Evolutionary conservation across 139 green algal species (phyloP).

Genomic region (Coelastrella sp.): DNA sequence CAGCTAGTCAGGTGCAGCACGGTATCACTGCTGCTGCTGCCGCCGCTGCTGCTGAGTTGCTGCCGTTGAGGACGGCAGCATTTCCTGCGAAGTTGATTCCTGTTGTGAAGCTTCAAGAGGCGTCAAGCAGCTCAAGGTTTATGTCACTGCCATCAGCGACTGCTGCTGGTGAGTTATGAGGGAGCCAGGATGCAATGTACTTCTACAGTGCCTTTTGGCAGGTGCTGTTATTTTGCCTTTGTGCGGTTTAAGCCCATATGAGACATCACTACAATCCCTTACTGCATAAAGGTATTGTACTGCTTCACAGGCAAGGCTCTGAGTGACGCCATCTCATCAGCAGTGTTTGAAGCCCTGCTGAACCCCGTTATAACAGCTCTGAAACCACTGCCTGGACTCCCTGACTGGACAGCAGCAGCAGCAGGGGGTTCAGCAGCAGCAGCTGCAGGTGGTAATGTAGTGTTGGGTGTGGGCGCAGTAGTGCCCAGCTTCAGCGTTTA

Average conservation of each 20-base stretch:
- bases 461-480: conserved; percentile 30
- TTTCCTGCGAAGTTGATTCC: conserved; percentile 32
- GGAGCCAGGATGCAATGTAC: too few relatives aligned
- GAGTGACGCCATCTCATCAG: conserved; percentile 49
- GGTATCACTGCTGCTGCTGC: conserved; percentile 3
- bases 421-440: conserved; percentile 16
- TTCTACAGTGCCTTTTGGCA: too few relatives aligned
- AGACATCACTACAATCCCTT: too few relatives aligned
- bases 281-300: too few relatives aligned
- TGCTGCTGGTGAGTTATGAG: conserved; percentile 44
- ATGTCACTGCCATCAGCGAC: conserved; percentile 45
- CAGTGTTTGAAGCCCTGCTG: conserved; percentile 75
- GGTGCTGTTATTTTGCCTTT: too few relatives aligned
- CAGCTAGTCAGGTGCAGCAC: not conserved
- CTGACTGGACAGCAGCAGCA: conserved; percentile 57
- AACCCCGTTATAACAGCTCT: conserved; percentile 59
- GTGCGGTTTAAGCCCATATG: too few relatives aligned
- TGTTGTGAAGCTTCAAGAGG: conserved; percentile 54
- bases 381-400: conserved; percentile 48
- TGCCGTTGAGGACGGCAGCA: conserved; percentile 27
- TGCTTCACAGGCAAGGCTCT: conserved; percentile 34
- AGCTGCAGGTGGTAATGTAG: not conserved
- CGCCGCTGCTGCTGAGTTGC: conserved; percentile 32
- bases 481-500: conserved; percentile 91
- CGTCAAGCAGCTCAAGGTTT: conserved; percentile 20